Percentiles rank a stretch among this genome's conserved stretches.
Conservation (phyloP, 176 grass and related monocot species). For the Secale cereale region DNA sequence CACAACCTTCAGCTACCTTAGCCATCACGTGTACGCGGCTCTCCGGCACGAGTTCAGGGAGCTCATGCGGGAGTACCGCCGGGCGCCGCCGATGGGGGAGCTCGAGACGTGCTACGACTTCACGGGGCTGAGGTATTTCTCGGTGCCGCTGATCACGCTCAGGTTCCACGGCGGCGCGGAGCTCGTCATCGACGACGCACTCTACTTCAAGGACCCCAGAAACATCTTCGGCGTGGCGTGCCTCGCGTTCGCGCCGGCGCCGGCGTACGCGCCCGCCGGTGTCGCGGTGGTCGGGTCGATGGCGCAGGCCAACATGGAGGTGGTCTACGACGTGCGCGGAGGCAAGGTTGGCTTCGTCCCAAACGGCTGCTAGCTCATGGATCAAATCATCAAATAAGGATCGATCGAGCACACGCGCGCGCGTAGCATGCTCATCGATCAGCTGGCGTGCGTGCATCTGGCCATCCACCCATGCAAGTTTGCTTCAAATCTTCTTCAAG, state of each 20-base stretch:
- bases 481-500: too few relatives aligned
- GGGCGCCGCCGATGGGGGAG: not conserved
- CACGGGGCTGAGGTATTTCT: not conserved
- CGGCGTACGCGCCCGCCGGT: not conserved
- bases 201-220: not conserved
- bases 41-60: not conserved
- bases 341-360: slow-evolving; percentile 25
- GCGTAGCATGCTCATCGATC: too few relatives aligned
- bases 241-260: slow-evolving; percentile 1
- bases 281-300: not conserved
- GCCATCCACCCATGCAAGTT: too few relatives aligned
- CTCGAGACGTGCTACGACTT: slow-evolving; percentile 40
- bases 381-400: too few relatives aligned
- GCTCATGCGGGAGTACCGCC: not conserved
- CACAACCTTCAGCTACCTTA: not conserved
- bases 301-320: slow-evolving; percentile 2
- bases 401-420: too few relatives aligned
- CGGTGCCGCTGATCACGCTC: not conserved
- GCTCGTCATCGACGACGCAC: not conserved
- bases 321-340: slow-evolving; percentile 22
- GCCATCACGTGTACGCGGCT: not conserved
- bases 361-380: not conserved
- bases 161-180: slow-evolving; percentile 12
- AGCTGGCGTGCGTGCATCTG: too few relatives aligned
- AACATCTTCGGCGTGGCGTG: slow-evolving; percentile 5